phyloP scores from a whole-genome alignment of 2,329 filamentous ascomycete genomes.

The Fusarium concolor region DNA sequence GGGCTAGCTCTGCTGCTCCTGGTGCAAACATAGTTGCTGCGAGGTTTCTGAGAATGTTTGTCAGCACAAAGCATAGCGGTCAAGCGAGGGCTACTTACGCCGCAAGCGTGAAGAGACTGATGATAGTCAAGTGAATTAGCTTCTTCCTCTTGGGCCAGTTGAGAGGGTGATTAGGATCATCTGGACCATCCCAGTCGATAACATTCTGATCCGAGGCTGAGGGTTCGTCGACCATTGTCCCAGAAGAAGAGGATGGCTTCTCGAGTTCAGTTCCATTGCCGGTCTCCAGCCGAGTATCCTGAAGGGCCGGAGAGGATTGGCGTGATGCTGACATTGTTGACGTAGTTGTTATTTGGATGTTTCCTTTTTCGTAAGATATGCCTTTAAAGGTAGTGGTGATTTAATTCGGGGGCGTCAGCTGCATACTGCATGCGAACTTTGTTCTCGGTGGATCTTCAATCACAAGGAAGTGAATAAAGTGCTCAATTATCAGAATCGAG shows the following conservation, averaged over 20 bases:
- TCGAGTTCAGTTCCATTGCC: not conserved
- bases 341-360: too few species aligned
- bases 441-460: too few species aligned
- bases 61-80: too few species aligned
- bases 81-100: constrained; percentile 7
- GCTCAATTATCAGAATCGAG: too few species aligned
- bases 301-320: not conserved
- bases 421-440: too few species aligned
- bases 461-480: too few species aligned
- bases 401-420: too few species aligned
- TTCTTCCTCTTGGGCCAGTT: constrained; percentile 68
- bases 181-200: constrained; percentile 69
- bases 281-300: not conserved
- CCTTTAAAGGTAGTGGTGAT: too few species aligned
- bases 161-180: constrained; percentile 70
- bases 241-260: constrained; percentile 1
- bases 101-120: constrained; percentile 58
- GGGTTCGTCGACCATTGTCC: not conserved
- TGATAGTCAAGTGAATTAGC: constrained; percentile 54
- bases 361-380: too few species aligned
- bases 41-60: constrained; percentile 18
- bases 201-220: constrained; percentile 45
- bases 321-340: not conserved
- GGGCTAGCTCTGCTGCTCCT: constrained; percentile 21
- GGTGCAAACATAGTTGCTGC: constrained; percentile 43